Evolutionary conservation across 176 grass and related monocot species (phyloP), one percentile per base, ranked within the genome.

Genomic region (Miscanthus lutarioriparius): DNA sequence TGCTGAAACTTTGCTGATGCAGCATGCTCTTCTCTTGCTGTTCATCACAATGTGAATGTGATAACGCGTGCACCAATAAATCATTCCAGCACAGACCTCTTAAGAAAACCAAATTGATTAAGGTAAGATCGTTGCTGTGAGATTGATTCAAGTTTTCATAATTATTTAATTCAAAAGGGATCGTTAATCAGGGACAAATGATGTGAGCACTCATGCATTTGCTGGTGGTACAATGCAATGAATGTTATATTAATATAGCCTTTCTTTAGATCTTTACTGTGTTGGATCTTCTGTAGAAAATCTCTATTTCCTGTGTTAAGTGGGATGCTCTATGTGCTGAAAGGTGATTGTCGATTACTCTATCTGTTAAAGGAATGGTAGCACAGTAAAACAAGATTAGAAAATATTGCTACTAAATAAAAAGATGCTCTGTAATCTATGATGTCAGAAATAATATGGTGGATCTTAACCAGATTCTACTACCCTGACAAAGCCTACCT

Each of bases 21-120:
- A 98, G 96, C 87, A 95, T 95, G 93, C 71, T 98, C 28, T 98
- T 98, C 83, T 98, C 96, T 77, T 92, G 91, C 83, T 98, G 96
- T 82, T 92, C 96, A 41, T 84, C 84, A 81, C 88, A 86, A 68
- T 98, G 96, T 84, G 92, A 95, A 88, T 98, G 96, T 86, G 86
- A 80, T 23, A 19, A 54, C 22, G 79, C 87, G 6, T 98, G 93
- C 89, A 77, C 80, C 64, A 98, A 98, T 78, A 95, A 86, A 93
- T 75, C 96, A 39, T 98, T 98, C 90, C 96, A 98, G 70, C 86
- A 93, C 74, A 93, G 96, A 75, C 82, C 91, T 70, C 27, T 89
- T 27, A 92, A 87, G 84, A 89, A 98, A 87, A 88, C 92, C 39
- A 98, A 89, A 90, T 72, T 98, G 35, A 89, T 95, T 74, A 88